Percentiles rank a stretch among this genome's conserved stretches.
phyloP scores from a whole-genome alignment of 768 basidiomycete genomes.

The Brasilioporus rufonigricans region DNA sequence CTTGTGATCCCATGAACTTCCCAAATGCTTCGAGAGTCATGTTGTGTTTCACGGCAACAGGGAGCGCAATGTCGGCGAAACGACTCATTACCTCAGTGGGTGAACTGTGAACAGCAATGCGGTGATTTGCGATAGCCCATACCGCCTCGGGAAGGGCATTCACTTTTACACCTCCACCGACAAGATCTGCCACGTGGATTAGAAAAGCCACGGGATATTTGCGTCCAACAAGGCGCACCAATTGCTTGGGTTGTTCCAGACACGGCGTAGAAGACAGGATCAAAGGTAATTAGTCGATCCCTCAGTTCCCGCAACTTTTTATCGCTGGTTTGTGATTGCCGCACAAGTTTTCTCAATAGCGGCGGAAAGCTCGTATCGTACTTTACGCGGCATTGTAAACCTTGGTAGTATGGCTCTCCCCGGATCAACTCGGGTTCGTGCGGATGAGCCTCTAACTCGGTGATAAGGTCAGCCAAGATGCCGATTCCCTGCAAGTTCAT shows the following conservation, averaged over 20 bases:
- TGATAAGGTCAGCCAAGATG: conserved; percentile 47
- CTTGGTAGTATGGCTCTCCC: conserved; percentile 26
- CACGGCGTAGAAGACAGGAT: conserved; percentile 15
- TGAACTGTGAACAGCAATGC: conserved; percentile 34
- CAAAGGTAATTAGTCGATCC: conserved; percentile 20
- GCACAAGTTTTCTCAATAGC: conserved; percentile 17
- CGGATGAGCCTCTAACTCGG: conserved; percentile 47
- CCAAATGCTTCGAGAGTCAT: conserved; percentile 43
- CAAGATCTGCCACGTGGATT: conserved; percentile 37
- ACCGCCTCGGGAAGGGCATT: conserved; percentile 47
- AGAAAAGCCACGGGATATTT: conserved; percentile 17
- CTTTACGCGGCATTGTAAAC: conserved; percentile 42
- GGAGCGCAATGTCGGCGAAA: conserved; percentile 8
- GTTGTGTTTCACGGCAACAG: conserved; percentile 35
- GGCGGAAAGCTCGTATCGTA: conserved; percentile 36
- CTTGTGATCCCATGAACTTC: conserved; percentile 20
- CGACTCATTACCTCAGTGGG: conserved; percentile 8
- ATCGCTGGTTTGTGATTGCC: conserved; percentile 22
- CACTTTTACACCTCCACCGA: conserved; percentile 42
- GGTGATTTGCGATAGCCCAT: conserved; percentile 35
- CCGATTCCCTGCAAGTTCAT: conserved; percentile 41
- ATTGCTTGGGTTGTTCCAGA: conserved; percentile 30
- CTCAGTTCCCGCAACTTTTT: conserved; percentile 17
- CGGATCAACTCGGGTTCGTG: conserved; percentile 31
- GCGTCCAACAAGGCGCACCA: conserved; percentile 13